Evolutionary conservation across 2,329 filamentous ascomycete species (phyloP).

Genomic region (Colletotrichum eleusines): DNA sequence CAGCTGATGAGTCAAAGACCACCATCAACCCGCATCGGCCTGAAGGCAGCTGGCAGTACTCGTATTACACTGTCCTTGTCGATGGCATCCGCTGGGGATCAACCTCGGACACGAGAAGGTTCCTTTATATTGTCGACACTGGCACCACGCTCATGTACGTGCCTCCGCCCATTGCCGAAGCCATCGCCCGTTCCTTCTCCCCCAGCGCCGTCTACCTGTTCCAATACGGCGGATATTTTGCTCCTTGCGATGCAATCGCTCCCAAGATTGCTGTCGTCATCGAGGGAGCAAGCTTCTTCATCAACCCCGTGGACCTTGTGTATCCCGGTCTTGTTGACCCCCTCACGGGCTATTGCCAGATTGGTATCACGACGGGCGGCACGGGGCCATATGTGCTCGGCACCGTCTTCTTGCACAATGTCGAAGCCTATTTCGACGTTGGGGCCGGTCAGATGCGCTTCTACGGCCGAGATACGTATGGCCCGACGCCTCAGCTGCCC

Average conservation of each 20-base stretch:
- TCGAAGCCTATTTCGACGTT: conserved; percentile 62
- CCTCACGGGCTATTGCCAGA: conserved; percentile 61
- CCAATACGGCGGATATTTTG: conserved; percentile 63
- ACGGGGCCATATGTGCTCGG: conserved; percentile 63
- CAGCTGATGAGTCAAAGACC: conserved; percentile 51
- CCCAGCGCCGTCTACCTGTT: conserved; percentile 61
- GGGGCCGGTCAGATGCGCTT: conserved; percentile 61
- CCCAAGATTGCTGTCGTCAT: conserved; percentile 61
- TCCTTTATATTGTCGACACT: conserved; percentile 65
- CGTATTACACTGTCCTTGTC: conserved; percentile 66
- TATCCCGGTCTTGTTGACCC: conserved; percentile 58
- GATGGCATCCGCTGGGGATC: conserved; percentile 61
- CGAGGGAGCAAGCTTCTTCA: conserved; percentile 56
- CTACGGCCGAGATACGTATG: conserved; percentile 47
- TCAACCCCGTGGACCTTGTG: conserved; percentile 63
- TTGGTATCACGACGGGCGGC: conserved; percentile 59
- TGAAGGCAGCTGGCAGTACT: conserved; percentile 58
- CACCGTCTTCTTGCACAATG: conserved; percentile 63
- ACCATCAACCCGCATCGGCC: conserved; percentile 54
- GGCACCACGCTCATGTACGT: conserved; percentile 65
- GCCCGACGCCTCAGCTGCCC: conserved; percentile 33
- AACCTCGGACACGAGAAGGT: conserved; percentile 56
- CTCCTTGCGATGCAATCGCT: conserved; percentile 59
- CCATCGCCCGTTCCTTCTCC: conserved; percentile 60
- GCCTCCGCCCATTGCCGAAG: conserved; percentile 61